These are phyloP conservation scores for Niveomyces coronatus DNA, from an alignment of 2,329 filamentous ascomycete genomes.

Conservation along the genomic window DNA sequence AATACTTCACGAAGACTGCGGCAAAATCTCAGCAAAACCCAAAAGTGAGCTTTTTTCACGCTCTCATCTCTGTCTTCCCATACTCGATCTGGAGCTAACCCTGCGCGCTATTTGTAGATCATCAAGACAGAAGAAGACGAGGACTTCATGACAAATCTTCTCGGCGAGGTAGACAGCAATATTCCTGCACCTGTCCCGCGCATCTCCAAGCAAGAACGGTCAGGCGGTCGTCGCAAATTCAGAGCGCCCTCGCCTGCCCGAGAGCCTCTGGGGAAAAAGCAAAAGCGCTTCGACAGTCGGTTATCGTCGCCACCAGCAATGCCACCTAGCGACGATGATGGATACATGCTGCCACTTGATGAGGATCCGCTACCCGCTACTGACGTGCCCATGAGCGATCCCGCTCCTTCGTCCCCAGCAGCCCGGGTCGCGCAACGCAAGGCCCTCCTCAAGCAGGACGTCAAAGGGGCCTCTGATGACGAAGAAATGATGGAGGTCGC, in stretches of 20 bases:
- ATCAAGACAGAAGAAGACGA: constrained; percentile 78
- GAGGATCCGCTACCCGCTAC: constrained; percentile 41
- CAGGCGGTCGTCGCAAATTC: constrained; percentile 66
- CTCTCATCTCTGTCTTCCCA: background rate
- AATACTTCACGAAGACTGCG: constrained; percentile 80
- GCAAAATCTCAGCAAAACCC: constrained; percentile 59
- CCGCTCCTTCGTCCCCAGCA: constrained; percentile 76
- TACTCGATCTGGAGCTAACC: constrained; percentile 12
- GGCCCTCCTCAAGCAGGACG: constrained; percentile 37
- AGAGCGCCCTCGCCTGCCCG: constrained; percentile 70
- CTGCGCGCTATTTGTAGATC: constrained; percentile 34
- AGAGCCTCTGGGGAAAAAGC: constrained; percentile 43
- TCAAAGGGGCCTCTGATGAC: constrained; percentile 58
- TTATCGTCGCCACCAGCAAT: constrained; percentile 34
- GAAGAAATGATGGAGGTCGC: constrained; percentile 84
- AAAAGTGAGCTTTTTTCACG: constrained; percentile 50
- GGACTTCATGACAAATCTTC: constrained; percentile 72
- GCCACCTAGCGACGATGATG: constrained; percentile 43
- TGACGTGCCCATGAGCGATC: constrained; percentile 73
- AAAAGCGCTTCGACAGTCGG: constrained; percentile 40
- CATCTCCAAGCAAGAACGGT: constrained; percentile 54
- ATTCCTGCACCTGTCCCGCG: constrained; percentile 43
- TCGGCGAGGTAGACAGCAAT: constrained; percentile 82
- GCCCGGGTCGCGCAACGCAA: constrained; percentile 69
- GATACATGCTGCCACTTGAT: constrained; percentile 45